phyloP scores from a whole-genome alignment of 768 basidiomycete species.

The Auricularia sp. region DNA sequence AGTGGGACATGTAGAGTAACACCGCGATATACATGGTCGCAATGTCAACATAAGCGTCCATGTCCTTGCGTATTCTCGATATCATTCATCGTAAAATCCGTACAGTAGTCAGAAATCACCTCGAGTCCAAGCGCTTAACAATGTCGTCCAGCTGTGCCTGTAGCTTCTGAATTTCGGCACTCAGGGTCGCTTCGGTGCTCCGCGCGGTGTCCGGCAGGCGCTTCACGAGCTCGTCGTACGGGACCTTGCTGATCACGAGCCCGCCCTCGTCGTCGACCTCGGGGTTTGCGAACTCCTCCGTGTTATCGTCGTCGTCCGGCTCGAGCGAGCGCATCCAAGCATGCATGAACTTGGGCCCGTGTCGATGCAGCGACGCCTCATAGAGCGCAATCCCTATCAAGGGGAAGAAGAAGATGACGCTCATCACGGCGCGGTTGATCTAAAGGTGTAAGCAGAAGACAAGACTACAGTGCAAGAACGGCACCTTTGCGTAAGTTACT shows the following conservation, averaged over 20 bases:
- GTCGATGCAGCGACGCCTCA: constrained; percentile 48
- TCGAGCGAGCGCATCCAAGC: constrained; percentile 48
- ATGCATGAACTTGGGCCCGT: constrained; percentile 43
- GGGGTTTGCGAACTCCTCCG: constrained; percentile 47
- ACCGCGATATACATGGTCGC: no score
- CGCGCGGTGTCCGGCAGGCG: constrained; percentile 62
- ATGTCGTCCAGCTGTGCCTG: constrained; percentile 33
- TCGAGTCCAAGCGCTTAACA: constrained; percentile 24
- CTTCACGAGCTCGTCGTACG: constrained; percentile 60
- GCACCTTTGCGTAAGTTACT: constrained; percentile 50
- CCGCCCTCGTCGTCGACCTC: constrained; percentile 46
- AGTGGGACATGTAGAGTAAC: no score
- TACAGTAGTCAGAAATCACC: background rate
- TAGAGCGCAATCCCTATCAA: constrained; percentile 62
- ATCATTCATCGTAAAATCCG: no score
- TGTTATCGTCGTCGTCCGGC: constrained; percentile 50
- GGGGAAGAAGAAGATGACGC: constrained; percentile 70
- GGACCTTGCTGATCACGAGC: constrained; percentile 55
- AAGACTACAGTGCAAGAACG: no score
- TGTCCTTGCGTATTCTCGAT: no score
- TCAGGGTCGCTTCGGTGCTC: constrained; percentile 61
- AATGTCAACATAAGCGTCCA: no score
- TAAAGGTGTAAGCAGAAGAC: constrained; percentile 15
- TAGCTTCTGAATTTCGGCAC: constrained; percentile 52
- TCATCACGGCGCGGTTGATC: constrained; percentile 76